Percentiles rank a stretch among this genome's conserved stretches.
phyloP scores from a whole-genome alignment of 495 filamentous ascomycete genomes.

The Talaromyces nanjingensis region DNA sequence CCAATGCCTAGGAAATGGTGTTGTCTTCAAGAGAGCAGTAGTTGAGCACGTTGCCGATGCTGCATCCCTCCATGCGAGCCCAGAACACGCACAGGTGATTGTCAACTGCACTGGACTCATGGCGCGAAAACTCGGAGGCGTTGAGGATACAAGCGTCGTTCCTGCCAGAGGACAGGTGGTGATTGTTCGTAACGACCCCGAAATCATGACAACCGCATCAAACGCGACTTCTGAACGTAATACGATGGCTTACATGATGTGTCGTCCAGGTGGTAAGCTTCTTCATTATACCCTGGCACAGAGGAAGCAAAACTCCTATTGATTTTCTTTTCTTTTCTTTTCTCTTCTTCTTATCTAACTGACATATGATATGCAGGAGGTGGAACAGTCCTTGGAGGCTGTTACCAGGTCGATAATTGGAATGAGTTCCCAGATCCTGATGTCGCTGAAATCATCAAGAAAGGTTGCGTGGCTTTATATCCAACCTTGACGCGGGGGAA shows the following conservation, averaged over 20 bases:
- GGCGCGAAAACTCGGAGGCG: slow-evolving; percentile 70
- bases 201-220: slow-evolving; percentile 60
- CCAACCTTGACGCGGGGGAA: slow-evolving; percentile 65
- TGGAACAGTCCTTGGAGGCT: slow-evolving; percentile 80
- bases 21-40: slow-evolving; percentile 50
- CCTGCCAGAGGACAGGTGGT: slow-evolving; percentile 86
- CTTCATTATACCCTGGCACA: slow-evolving; percentile 32
- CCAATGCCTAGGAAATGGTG: slow-evolving; percentile 65
- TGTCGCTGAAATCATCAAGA: slow-evolving; percentile 81
- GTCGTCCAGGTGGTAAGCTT: slow-evolving; percentile 58
- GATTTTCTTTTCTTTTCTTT: too few species aligned
- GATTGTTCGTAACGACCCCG: slow-evolving; percentile 74
- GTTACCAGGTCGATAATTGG: slow-evolving; percentile 77
- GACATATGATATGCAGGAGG: slow-evolving; percentile 55
- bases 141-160: slow-evolving; percentile 65
- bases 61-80: slow-evolving; percentile 52
- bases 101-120: slow-evolving; percentile 85
- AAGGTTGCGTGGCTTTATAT: slow-evolving; percentile 61
- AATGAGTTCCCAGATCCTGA: slow-evolving; percentile 75
- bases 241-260: slow-evolving; percentile 85
- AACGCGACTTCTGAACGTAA: slow-evolving; percentile 75
- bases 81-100: slow-evolving; percentile 57
- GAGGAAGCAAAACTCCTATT: slow-evolving; percentile 55
- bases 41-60: slow-evolving; percentile 74
- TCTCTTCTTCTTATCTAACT: slow-evolving; percentile 56